Conservation (phyloP, 176 grass and related monocot genomes). For the Tillandsia fasciculata region DNA sequence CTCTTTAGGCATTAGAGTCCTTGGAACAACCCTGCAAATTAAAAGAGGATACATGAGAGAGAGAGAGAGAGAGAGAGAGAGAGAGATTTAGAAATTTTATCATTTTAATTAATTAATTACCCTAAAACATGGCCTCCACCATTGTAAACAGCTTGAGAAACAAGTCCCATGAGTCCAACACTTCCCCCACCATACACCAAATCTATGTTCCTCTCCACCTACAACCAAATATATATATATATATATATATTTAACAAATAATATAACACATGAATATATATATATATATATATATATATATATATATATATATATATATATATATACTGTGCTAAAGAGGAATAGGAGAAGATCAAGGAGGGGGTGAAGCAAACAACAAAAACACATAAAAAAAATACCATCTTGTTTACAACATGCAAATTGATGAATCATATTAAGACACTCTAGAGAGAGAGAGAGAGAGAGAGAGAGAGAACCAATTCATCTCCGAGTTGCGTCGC, state of each 20-base stretch:
- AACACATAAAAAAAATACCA: no score
- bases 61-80: neutral
- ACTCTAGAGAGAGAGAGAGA: no score
- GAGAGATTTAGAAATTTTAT: conserved; percentile 10
- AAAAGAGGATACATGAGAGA: neutral
- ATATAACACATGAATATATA: no score
- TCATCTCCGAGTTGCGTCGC: conserved; percentile 27
- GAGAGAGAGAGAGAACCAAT: conserved; percentile 3
- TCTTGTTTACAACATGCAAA: no score
- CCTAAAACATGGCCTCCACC: conserved; percentile 50
- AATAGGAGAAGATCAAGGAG: neutral
- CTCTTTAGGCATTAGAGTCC: conserved; percentile 58
- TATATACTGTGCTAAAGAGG: no score
- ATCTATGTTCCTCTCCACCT: conserved; percentile 51
- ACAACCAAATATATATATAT: neutral
- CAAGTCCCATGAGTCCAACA: conserved; percentile 23
- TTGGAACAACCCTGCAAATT: conserved; percentile 47
- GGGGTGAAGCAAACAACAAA: no score
- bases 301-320: no score
- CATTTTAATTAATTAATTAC: conserved; percentile 4
- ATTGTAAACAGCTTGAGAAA: conserved; percentile 27
- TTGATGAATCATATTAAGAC: no score
- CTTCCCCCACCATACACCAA: conserved; percentile 62
- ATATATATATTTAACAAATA: no score
- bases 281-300: no score